Percentiles rank a stretch among this genome's conserved stretches.
These are phyloP conservation scores for Venturia oleaginea DNA, from an alignment of 2,329 filamentous ascomycete genomes.

Conservation along the genomic window DNA sequence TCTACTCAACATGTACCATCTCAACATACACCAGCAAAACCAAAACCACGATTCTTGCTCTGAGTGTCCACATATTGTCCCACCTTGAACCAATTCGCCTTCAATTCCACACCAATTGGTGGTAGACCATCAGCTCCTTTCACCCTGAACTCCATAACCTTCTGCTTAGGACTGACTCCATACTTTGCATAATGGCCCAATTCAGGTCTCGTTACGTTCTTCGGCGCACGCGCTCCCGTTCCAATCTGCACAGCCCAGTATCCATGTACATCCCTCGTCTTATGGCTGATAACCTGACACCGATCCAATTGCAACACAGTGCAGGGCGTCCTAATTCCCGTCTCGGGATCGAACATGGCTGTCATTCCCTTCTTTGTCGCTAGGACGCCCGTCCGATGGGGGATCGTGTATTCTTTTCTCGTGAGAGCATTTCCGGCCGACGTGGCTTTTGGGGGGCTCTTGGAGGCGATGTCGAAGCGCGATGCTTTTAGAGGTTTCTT, in stretches of 20 bases:
- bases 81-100: conserved; percentile 82
- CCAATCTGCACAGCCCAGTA: conserved; percentile 95
- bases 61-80: conserved; percentile 87
- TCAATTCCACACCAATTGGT: conserved; percentile 60
- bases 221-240: conserved; percentile 60
- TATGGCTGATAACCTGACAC: conserved; percentile 80
- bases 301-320: conserved; percentile 91
- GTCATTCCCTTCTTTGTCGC: conserved; percentile 95
- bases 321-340: conserved; percentile 70
- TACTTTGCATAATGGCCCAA: conserved; percentile 81
- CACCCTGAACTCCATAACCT: conserved; percentile 82
- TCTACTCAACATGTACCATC: background rate
- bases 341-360: conserved; percentile 68
- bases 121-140: conserved; percentile 63
- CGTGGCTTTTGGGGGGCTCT: conserved; percentile 18
- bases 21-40: conserved; percentile 65
- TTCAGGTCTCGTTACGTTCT: conserved; percentile 71
- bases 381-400: conserved; percentile 69
- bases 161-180: conserved; percentile 72
- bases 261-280: conserved; percentile 70
- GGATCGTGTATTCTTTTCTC: conserved; percentile 49
- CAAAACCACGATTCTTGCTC: conserved; percentile 73
- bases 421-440: conserved; percentile 36
- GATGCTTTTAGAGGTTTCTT: conserved; percentile 7
- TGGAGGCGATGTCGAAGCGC: conserved; percentile 12